A percentile compares a stretch with the other conserved stretches of the same genome.
Conservation (phyloP, 257 asterid genomes). For the Rauvolfia tetraphylla region DNA sequence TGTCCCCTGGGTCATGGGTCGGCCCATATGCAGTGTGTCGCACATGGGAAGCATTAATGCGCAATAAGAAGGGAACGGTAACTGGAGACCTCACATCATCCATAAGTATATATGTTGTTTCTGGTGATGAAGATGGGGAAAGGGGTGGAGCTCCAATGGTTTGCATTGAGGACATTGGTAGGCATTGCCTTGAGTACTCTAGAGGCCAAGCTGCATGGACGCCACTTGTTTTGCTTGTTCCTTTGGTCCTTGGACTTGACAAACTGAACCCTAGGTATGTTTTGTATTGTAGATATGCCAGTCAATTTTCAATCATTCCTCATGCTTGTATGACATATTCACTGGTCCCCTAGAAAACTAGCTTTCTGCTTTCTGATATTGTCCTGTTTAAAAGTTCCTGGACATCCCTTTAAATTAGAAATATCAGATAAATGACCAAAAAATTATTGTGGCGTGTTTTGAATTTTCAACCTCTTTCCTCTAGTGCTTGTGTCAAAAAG, state of each 20-base stretch:
- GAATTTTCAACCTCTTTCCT: too few relatives aligned
- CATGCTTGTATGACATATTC: not conserved
- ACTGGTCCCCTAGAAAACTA: not conserved
- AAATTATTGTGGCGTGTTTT: not conserved
- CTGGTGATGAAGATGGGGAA: slow-evolving; percentile 98
- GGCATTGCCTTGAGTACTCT: slow-evolving; percentile 46
- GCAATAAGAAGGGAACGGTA: slow-evolving; percentile 38
- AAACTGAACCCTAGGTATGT: slow-evolving; percentile 86
- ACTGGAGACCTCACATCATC: slow-evolving; percentile 37
- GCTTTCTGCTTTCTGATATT: not conserved
- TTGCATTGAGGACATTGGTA: slow-evolving; percentile 62
- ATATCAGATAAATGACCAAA: not conserved
- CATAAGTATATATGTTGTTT: slow-evolving; percentile 76
- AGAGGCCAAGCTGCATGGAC: slow-evolving; percentile 55
- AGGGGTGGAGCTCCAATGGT: slow-evolving; percentile 99
- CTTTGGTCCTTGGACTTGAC: slow-evolving; percentile 94
- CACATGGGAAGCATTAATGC: slow-evolving; percentile 83
- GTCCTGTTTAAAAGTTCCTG: not conserved
- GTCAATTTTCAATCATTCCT: not conserved
- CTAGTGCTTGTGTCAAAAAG: not conserved
- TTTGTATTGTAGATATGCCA: not conserved
- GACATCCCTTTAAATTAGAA: not conserved
- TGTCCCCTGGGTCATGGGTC: slow-evolving; percentile 96
- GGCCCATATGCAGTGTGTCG: slow-evolving; percentile 99
- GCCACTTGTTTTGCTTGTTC: slow-evolving; percentile 80